Percentiles rank a stretch among this genome's conserved stretches.
phyloP scores from a whole-genome alignment of 164 flowering plant species.

The Annona cherimola region DNA sequence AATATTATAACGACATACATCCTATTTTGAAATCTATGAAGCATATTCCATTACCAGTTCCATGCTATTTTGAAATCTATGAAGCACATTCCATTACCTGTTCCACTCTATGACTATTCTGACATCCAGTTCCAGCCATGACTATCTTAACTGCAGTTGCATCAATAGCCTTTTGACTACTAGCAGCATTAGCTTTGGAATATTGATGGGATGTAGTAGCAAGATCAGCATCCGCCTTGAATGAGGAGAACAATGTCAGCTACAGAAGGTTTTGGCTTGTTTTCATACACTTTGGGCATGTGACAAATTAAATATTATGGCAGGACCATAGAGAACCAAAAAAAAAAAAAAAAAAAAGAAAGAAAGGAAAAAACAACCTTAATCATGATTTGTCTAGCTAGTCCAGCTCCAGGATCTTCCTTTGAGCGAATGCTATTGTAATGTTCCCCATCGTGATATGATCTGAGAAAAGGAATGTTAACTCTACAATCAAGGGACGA shows the following conservation, averaged over 20 bases:
- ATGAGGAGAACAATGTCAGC: slow-evolving; percentile 22
- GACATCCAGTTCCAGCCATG: slow-evolving; percentile 68
- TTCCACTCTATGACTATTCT: slow-evolving; percentile 48
- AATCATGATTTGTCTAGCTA: slow-evolving; percentile 61
- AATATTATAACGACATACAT: not conserved
- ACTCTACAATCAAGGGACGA: not conserved
- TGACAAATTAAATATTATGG: not conserved
- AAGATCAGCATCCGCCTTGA: slow-evolving; percentile 81
- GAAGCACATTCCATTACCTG: slow-evolving; percentile 38
- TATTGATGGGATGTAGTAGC: slow-evolving; percentile 44
- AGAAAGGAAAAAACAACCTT: slow-evolving; percentile 38
- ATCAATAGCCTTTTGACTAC: slow-evolving; percentile 19
- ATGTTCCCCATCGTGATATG: slow-evolving; percentile 89
- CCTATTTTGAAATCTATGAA: not conserved
- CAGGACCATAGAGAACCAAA: not conserved
- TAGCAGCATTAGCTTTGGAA: slow-evolving; percentile 31
- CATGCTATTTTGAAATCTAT: not conserved
- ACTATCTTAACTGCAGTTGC: slow-evolving; percentile 52
- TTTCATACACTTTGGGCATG: not conserved
- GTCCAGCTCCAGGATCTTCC: slow-evolving; percentile 70
- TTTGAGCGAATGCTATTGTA: slow-evolving; percentile 77
- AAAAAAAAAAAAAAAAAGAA: not conserved
- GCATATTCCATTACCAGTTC: not conserved
- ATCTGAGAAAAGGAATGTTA: slow-evolving; percentile 38
- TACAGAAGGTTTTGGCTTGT: slow-evolving; percentile 25